phyloP scores from a whole-genome alignment of 768 basidiomycete species.

The Pleurotus giganteus region DNA sequence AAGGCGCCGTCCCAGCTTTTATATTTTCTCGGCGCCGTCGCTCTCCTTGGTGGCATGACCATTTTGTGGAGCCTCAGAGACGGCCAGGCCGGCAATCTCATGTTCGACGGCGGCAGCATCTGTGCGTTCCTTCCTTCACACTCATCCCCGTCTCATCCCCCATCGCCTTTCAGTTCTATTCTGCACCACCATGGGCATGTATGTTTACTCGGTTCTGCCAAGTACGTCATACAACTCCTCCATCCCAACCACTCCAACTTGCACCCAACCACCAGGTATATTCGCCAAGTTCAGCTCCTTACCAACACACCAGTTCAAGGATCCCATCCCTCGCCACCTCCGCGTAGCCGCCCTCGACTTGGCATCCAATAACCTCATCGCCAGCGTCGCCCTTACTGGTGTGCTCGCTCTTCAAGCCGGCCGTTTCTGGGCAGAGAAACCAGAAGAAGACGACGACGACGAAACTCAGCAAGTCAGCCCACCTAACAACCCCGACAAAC shows the following conservation, averaged over 20 bases:
- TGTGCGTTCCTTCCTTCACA: conserved; percentile 38
- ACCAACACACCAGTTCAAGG: conserved; percentile 47
- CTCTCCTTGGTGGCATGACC: conserved; percentile 58
- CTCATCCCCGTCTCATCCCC: neutral
- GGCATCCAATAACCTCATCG: conserved; percentile 81
- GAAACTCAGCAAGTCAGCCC: conserved; percentile 30
- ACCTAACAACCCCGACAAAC: conserved; percentile 7
- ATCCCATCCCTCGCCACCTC: conserved; percentile 63
- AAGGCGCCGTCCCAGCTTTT: conserved; percentile 57
- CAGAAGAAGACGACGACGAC: conserved; percentile 56
- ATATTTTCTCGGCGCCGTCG: conserved; percentile 56
- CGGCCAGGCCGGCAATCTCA: conserved; percentile 77
- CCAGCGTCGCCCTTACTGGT: conserved; percentile 86
- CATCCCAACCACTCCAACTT: neutral
- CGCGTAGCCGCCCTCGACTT: conserved; percentile 70
- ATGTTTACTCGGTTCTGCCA: conserved; percentile 74
- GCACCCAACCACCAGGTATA: conserved; percentile 34
- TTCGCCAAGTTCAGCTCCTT: conserved; percentile 56
- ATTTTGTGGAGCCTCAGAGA: conserved; percentile 80
- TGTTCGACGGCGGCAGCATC: conserved; percentile 90
- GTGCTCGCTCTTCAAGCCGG: conserved; percentile 81
- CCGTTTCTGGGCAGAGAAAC: conserved; percentile 80
- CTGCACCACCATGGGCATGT: conserved; percentile 66
- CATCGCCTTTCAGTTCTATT: conserved; percentile 72
- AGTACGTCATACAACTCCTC: conserved; percentile 46